Conservation (phyloP, 164 flowering plant genomes). For the Vitis rupestris region DNA sequence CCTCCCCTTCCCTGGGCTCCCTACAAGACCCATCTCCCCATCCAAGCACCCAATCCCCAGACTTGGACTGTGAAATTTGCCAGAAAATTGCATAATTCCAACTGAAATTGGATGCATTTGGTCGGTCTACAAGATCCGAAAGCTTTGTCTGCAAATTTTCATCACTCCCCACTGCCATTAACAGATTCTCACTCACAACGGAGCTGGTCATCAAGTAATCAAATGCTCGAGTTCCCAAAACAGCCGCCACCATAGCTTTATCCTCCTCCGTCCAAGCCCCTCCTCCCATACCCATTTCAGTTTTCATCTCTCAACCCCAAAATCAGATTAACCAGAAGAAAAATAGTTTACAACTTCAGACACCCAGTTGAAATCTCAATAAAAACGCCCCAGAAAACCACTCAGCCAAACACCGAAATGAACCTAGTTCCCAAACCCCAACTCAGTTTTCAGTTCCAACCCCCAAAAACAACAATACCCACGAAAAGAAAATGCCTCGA, state of each 20-base stretch:
- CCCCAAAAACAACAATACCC: conserved; percentile 1
- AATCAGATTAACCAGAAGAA: neutral
- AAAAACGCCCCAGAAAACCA: neutral
- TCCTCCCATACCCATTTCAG: conserved; percentile 40
- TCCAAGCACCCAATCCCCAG: conserved; percentile 73
- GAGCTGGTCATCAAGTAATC: conserved; percentile 66
- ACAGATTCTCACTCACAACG: conserved; percentile 46
- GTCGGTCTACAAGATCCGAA: conserved; percentile 81
- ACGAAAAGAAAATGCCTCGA: conserved; percentile 7
- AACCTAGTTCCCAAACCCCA: too few relatives aligned
- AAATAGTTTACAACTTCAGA: too few relatives aligned
- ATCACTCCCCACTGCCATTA: conserved; percentile 50
- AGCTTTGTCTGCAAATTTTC: conserved; percentile 78
- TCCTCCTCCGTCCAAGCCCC: conserved; percentile 67
- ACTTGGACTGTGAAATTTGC: conserved; percentile 75
- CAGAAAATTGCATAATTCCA: conserved; percentile 96
- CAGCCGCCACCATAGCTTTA: conserved; percentile 59
- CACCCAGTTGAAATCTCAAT: too few relatives aligned
- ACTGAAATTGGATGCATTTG: conserved; percentile 55
- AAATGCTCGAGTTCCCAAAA: conserved; percentile 64
- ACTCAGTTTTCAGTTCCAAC: too few relatives aligned
- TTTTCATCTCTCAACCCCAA: conserved; percentile 35
- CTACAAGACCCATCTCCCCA: conserved; percentile 98
- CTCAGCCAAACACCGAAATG: neutral
- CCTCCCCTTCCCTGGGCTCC: conserved; percentile 82